Percentiles rank a stretch among this genome's conserved stretches.
These are phyloP conservation scores for Clarireedia paspali DNA, from an alignment of 2,329 filamentous ascomycete species.

Conservation along the genomic window DNA sequence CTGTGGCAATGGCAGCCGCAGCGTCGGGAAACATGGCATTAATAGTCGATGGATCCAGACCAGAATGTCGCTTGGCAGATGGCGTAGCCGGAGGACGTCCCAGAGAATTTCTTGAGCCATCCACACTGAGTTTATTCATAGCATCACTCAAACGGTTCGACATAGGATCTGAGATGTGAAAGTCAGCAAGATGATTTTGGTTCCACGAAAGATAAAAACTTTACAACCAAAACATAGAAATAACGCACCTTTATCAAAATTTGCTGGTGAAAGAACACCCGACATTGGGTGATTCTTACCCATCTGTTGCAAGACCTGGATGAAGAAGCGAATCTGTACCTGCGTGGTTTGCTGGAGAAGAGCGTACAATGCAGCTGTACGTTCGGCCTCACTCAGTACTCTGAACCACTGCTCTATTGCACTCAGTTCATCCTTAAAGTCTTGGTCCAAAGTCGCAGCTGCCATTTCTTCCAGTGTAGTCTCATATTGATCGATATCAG, in stretches of 20 bases:
- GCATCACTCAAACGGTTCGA: slow-evolving; percentile 91
- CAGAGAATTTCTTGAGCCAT: slow-evolving; percentile 79
- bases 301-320: slow-evolving; percentile 98
- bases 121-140: slow-evolving; percentile 89
- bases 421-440: slow-evolving; percentile 98
- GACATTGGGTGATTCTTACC: slow-evolving; percentile 97
- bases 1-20: slow-evolving; percentile 93
- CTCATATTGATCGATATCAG: slow-evolving; percentile 98
- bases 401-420: slow-evolving; percentile 99
- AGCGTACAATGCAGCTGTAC: slow-evolving; percentile 91
- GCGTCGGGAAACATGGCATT: slow-evolving; percentile 99
- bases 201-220: too few species aligned
- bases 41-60: slow-evolving; percentile 87
- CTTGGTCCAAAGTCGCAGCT: slow-evolving; percentile 94
- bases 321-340: slow-evolving; percentile 98
- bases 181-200: slow-evolving; percentile 8
- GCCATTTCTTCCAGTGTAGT: slow-evolving; percentile 99
- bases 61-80: slow-evolving; percentile 82
- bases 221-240: background rate
- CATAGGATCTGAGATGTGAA: slow-evolving; percentile 68
- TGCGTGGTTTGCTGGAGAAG: slow-evolving; percentile 97
- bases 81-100: slow-evolving; percentile 72
- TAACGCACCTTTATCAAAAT: slow-evolving; percentile 83
- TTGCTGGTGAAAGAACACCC: slow-evolving; percentile 85
- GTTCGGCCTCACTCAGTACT: slow-evolving; percentile 91